Percentiles rank a stretch among this genome's conserved stretches.
Conservation (phyloP, 768 basidiomycete genomes). For the Pleurotus citrinopileatus region DNA sequence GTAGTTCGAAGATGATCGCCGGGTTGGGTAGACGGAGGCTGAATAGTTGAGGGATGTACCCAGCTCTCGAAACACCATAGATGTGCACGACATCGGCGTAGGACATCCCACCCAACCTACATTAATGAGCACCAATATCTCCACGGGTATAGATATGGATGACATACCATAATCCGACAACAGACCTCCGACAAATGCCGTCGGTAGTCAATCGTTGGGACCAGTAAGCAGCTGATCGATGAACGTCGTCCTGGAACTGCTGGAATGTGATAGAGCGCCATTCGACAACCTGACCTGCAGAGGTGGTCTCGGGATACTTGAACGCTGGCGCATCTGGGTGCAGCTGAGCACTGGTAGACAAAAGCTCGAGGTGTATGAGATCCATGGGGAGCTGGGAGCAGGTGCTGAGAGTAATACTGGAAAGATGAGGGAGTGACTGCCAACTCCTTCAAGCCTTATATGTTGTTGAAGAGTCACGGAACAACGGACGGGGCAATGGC, state of each 20-base stretch:
- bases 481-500: conserved; percentile 3
- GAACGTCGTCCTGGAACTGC: conserved; percentile 55
- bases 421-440: not conserved
- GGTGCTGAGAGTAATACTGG: not conserved
- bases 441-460: not conserved
- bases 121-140: conserved; percentile 12
- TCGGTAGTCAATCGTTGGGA: conserved; percentile 34
- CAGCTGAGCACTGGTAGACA: not conserved
- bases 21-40: conserved; percentile 57
- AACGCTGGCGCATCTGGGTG: conserved; percentile 2
- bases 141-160: not conserved
- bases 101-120: conserved; percentile 60
- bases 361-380: conserved; percentile 3
- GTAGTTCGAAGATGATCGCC: conserved; percentile 59
- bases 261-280: conserved; percentile 25
- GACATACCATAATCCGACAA: conserved; percentile 61
- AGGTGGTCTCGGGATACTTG: not conserved
- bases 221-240: conserved; percentile 56
- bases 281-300: not conserved
- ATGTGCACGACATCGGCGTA: conserved; percentile 63
- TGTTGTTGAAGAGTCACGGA: not conserved
- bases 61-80: conserved; percentile 63
- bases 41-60: conserved; percentile 66
- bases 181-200: conserved; percentile 43
- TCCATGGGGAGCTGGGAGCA: not conserved